Evolutionary conservation across 257 asterid species (phyloP).

Genomic region (Voacanga thouarsii): DNA sequence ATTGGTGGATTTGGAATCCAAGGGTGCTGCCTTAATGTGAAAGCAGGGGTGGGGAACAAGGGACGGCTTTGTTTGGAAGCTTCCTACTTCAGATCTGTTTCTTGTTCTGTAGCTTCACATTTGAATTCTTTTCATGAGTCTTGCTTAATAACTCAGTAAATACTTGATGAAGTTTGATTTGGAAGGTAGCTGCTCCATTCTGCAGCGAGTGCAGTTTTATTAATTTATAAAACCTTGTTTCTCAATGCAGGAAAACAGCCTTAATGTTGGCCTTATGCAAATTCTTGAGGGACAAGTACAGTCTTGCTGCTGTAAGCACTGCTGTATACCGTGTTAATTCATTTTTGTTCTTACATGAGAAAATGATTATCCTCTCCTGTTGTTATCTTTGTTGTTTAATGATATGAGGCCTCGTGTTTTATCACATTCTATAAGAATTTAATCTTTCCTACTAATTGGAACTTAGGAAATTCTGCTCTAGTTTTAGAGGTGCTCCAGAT

Average conservation of each 20-base stretch:
- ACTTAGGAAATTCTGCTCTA: no score
- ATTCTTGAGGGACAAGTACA: conserved; percentile 72
- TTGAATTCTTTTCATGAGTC: background rate
- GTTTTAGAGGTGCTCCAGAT: no score
- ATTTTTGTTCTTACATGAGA: background rate
- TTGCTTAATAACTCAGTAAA: background rate
- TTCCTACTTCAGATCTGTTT: background rate
- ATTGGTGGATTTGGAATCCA: background rate
- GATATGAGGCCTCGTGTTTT: background rate
- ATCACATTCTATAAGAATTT: no score
- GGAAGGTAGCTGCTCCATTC: background rate
- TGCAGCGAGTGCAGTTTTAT: background rate
- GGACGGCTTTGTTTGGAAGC: background rate
- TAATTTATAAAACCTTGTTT: background rate
- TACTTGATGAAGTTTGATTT: background rate
- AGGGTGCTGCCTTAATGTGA: background rate
- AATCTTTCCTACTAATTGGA: background rate
- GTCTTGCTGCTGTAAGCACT: conserved; percentile 87
- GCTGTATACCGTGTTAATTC: background rate
- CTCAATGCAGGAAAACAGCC: conserved; percentile 76
- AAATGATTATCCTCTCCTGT: background rate
- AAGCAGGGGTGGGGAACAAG: background rate
- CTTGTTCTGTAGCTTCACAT: background rate
- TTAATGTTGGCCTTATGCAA: conserved; percentile 84
- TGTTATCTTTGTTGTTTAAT: background rate